Base-by-base conservation (phyloP, 352 stramenopile genomes). In the Pythium grandisporangium region DNA sequence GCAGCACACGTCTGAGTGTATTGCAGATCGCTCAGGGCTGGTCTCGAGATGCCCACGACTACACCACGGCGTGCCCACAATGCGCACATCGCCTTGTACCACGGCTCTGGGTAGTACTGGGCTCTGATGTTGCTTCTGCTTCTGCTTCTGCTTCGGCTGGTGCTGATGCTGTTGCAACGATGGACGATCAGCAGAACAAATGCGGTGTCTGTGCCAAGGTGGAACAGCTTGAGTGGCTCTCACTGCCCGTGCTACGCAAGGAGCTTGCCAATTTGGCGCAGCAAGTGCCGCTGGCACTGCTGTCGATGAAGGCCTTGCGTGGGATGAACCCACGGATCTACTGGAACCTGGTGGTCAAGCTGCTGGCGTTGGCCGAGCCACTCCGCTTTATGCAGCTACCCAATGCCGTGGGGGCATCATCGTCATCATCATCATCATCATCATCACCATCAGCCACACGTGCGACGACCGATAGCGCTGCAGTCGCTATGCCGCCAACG, bases 271-370 rank as follows among this genome's bases (percentile, higher is more conserved):
- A 70, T 13, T 29, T 76, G 8, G 47, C 61, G 2, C 48, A 60
- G 35, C 70, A 61, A 30, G 30, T 69, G 19, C 56, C 61, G 19
- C 49, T 77, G n/a, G 50, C 57, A 39, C 51, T 67, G 37, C 43
- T 77, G 29, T 40, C 52, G 1, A 66, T 73, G 62, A 42, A 48
- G 3, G 49, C 70, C 21, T 23, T 77, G 22, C 52, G 59, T 2
- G 45, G 49, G 8, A 19, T 53, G n/a, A 63, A 73, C 30, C 52
- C 63, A 1, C 58, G 59, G 6, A 70, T 76, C 25, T 79, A 79
- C 49, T 79, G 67, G 67, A 79, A 79, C 41, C 61, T 79, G 13
- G 61, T 76, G 13, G 55, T 79, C 22, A 76, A 79, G 52, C 27
- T 74, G 21, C 51, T 79, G 22, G 54, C 58, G 37, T 47, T 79